phyloP scores from a whole-genome alignment of 495 filamentous ascomycete genomes.

The Podospora tetraspora region DNA sequence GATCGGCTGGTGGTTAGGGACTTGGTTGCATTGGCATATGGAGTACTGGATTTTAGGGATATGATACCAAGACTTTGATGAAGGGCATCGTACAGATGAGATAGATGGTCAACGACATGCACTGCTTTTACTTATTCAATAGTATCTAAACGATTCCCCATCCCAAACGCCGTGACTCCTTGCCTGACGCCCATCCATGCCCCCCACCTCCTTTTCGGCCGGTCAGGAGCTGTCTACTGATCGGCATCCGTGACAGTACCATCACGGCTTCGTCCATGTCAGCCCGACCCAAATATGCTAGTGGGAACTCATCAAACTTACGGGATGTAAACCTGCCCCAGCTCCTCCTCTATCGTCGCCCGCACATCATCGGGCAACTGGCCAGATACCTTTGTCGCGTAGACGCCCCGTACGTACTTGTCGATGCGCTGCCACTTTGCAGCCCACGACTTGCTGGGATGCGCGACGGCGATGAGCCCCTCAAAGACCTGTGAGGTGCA shows the following conservation, averaged over 20 bases:
- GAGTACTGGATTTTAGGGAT: conserved; percentile 1
- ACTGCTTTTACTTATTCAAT: conserved; percentile 1
- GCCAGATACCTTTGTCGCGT: conserved; percentile 89
- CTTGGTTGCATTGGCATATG: not conserved
- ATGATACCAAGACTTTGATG: conserved; percentile 17
- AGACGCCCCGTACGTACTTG: conserved; percentile 76
- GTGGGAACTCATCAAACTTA: conserved; percentile 27
- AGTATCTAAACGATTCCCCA: conserved; percentile 15
- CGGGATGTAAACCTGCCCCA: conserved; percentile 66
- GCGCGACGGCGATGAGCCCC: conserved; percentile 74
- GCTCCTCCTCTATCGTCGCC: conserved; percentile 59
- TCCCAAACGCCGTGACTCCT: conserved; percentile 4
- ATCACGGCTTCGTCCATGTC: conserved; percentile 39
- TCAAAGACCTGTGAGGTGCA: conserved; percentile 96
- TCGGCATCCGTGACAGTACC: conserved; percentile 44
- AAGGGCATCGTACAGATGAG: conserved; percentile 1
- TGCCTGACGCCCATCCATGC: not conserved
- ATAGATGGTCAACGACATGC: not conserved
- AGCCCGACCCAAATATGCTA: not conserved
- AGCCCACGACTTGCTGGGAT: conserved; percentile 79
- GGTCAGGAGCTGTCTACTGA: conserved; percentile 5
- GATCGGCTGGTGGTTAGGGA: not conserved
- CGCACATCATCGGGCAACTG: conserved; percentile 59
- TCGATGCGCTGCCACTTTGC: conserved; percentile 92
- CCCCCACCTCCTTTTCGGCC: not conserved